phyloP scores from a whole-genome alignment of 371 early-diverging fungal species.

The Mortierella sp. region DNA sequence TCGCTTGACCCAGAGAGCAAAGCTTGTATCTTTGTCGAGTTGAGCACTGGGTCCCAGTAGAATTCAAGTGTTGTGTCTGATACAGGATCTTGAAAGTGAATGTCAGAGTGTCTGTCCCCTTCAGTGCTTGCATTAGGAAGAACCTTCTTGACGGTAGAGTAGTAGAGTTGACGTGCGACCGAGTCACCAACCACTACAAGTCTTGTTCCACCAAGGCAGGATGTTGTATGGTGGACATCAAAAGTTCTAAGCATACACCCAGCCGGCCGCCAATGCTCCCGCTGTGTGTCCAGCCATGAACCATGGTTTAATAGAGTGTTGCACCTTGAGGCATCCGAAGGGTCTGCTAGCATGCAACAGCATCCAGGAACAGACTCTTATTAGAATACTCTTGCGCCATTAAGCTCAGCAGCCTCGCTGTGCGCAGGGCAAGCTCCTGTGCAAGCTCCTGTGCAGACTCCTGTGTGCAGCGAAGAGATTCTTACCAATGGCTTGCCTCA shows the following conservation, averaged over 20 bases:
- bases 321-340: slow-evolving; percentile 58
- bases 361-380: too few relatives aligned
- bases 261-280: slow-evolving; percentile 66
- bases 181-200: slow-evolving; percentile 78
- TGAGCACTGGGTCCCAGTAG: slow-evolving; percentile 76
- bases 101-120: slow-evolving; percentile 57
- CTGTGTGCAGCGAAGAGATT: neutral
- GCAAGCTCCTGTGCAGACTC: too few relatives aligned
- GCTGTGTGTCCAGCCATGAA: slow-evolving; percentile 56
- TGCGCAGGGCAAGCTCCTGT: too few relatives aligned
- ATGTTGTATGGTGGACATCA: slow-evolving; percentile 46
- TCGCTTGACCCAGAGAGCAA: slow-evolving; percentile 16
- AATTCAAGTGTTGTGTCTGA: slow-evolving; percentile 60
- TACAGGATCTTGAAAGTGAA: slow-evolving; percentile 37
- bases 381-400: too few relatives aligned
- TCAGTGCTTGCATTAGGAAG: slow-evolving; percentile 44
- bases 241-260: slow-evolving; percentile 71
- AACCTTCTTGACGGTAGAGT: slow-evolving; percentile 60
- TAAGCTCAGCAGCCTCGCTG: too few relatives aligned
- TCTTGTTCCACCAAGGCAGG: slow-evolving; percentile 59
- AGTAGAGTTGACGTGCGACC: slow-evolving; percentile 69
- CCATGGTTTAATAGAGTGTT: slow-evolving; percentile 58
- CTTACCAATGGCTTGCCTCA: slow-evolving; percentile 24
- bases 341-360: slow-evolving; percentile 45
- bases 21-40: slow-evolving; percentile 58